Conservation (phyloP, 768 basidiomycete genomes). For the Russula vinacea region DNA sequence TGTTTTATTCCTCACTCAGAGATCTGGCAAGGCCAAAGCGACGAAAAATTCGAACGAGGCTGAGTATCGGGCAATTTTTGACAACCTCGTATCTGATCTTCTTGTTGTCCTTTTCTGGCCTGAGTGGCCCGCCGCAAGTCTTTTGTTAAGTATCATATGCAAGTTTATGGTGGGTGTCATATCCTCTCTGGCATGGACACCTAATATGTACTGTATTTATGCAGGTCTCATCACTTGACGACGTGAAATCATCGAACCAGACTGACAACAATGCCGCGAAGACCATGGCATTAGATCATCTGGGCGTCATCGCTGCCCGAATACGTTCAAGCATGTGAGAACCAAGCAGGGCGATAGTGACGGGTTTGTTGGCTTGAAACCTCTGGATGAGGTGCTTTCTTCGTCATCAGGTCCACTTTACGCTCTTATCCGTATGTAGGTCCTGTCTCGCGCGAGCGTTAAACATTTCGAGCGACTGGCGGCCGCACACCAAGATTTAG, state of each 20-base stretch:
- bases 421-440: constrained; percentile 39
- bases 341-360: constrained; percentile 38
- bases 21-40: constrained; percentile 81
- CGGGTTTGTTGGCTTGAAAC: constrained; percentile 43
- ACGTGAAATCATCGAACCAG: constrained; percentile 62
- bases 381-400: constrained; percentile 67
- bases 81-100: constrained; percentile 85
- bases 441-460: constrained; percentile 49
- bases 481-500: constrained; percentile 61
- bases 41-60: constrained; percentile 92
- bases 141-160: constrained; percentile 75
- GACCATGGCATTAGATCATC: constrained; percentile 86
- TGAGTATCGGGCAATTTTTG: constrained; percentile 90
- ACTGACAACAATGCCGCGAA: constrained; percentile 83
- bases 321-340: constrained; percentile 55
- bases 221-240: constrained; percentile 80
- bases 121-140: constrained; percentile 92
- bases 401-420: neutral
- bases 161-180: constrained; percentile 70
- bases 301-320: constrained; percentile 87
- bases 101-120: constrained; percentile 89
- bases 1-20: constrained; percentile 38
- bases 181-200: neutral
- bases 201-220: too few relatives aligned
- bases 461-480: constrained; percentile 57